phyloP scores from a whole-genome alignment of 768 basidiomycete species.

The Tulasnella sp. region DNA sequence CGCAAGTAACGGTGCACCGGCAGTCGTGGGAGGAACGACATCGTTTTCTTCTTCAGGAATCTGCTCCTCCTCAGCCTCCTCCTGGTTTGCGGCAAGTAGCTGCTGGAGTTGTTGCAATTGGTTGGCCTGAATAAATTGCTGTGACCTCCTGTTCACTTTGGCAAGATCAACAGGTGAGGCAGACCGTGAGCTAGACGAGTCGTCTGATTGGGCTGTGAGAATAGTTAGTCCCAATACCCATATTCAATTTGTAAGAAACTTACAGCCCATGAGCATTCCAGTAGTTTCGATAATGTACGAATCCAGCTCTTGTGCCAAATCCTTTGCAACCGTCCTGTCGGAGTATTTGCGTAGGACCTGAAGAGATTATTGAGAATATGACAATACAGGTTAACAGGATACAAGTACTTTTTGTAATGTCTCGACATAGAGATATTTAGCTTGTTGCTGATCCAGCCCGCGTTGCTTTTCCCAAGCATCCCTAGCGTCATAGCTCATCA shows the following conservation, averaged over 20 bases:
- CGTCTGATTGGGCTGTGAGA: slow-evolving; percentile 35
- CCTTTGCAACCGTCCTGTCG: slow-evolving; percentile 62
- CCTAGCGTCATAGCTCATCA: slow-evolving; percentile 33
- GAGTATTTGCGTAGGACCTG: slow-evolving; percentile 74
- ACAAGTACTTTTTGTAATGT: slow-evolving; percentile 60
- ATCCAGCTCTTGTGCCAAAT: slow-evolving; percentile 64
- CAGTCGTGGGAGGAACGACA: slow-evolving; percentile 11
- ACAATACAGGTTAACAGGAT: neutral
- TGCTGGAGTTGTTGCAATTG: neutral
- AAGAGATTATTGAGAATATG: neutral
- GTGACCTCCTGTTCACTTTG: slow-evolving; percentile 7
- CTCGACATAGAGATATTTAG: slow-evolving; percentile 83
- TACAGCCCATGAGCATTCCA: slow-evolving; percentile 55
- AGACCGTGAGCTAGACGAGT: slow-evolving; percentile 51
- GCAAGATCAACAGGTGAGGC: slow-evolving; percentile 28
- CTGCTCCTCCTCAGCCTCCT: slow-evolving; percentile 17
- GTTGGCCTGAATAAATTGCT: too few relatives aligned
- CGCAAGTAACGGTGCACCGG: neutral
- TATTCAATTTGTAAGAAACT: neutral
- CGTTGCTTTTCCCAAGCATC: slow-evolving; percentile 93
- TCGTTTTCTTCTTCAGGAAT: slow-evolving; percentile 17
- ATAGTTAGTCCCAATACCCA: neutral
- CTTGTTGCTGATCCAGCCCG: slow-evolving; percentile 62
- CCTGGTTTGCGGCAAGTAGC: neutral
- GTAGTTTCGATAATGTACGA: slow-evolving; percentile 57